Evolutionary conservation across 2,329 filamentous ascomycete genomes (phyloP).

Genomic region (Pestalotiopsis sp.): DNA sequence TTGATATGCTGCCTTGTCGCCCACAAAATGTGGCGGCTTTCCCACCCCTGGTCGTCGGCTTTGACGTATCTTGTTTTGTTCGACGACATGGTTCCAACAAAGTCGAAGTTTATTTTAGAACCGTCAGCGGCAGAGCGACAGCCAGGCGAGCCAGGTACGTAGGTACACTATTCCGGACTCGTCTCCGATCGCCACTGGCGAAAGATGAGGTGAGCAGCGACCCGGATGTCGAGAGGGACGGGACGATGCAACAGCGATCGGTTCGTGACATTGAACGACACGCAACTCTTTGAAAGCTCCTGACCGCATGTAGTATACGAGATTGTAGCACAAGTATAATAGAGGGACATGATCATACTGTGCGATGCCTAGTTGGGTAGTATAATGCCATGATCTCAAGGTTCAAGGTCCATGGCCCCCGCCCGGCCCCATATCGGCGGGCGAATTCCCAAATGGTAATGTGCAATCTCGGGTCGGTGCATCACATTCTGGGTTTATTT

Average conservation of each 20-base stretch:
- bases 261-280: too few relatives aligned
- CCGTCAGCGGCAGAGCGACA: conserved; percentile 7
- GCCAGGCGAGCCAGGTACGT: not conserved
- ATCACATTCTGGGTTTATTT: not conserved
- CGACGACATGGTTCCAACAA: not conserved
- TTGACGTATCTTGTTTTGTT: not conserved
- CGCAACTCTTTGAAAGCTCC: too few relatives aligned
- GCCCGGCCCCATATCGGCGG: not conserved
- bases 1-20: not conserved
- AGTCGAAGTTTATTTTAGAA: conserved; percentile 7
- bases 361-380: too few relatives aligned
- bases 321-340: too few relatives aligned
- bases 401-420: too few relatives aligned
- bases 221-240: too few relatives aligned
- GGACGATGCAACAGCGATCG: too few relatives aligned
- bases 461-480: not conserved
- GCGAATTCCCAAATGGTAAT: not conserved
- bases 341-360: too few relatives aligned
- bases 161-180: too few relatives aligned
- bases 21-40: not conserved
- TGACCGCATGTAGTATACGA: too few relatives aligned
- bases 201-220: not conserved
- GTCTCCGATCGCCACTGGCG: not conserved
- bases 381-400: too few relatives aligned
- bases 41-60: too few relatives aligned